Evolutionary conservation across 441 rosid genomes (phyloP).

Genomic region (Corymbia calophylla): DNA sequence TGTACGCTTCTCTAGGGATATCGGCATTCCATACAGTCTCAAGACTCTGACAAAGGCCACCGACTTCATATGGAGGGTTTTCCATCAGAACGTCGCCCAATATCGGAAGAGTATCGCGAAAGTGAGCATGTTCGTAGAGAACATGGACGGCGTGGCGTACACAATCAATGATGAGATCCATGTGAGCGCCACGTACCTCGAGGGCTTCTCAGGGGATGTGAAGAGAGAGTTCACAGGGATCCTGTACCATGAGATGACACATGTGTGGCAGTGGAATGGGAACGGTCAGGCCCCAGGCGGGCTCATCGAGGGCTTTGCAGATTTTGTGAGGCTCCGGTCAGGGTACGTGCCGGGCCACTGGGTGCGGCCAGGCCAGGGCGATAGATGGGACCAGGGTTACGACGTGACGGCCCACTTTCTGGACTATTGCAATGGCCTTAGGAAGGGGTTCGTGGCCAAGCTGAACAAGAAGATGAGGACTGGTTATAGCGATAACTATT

Average conservation of each 20-base stretch:
- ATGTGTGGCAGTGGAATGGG: too few species aligned
- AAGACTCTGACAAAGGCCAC: constrained; percentile 3
- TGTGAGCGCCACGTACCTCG: too few species aligned
- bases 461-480: not conserved
- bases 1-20: constrained; percentile 10
- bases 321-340: not conserved
- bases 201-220: too few species aligned
- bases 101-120: not conserved
- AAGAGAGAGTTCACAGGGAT: too few species aligned
- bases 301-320: not conserved
- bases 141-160: too few species aligned
- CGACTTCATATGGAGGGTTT: constrained; percentile 20
- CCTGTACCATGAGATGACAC: too few species aligned
- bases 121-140: not conserved
- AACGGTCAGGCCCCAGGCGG: not conserved
- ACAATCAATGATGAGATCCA: too few species aligned
- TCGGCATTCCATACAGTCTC: constrained; percentile 13
- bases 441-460: not conserved
- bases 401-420: not conserved
- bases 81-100: constrained; percentile 9
- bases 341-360: not conserved
- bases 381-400: not conserved
- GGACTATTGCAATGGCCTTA: not conserved
- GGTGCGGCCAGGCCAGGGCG: not conserved
- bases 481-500: not conserved